Conservation (phyloP, 2,329 filamentous ascomycete genomes). For the Arthrinium phaeospermum region DNA sequence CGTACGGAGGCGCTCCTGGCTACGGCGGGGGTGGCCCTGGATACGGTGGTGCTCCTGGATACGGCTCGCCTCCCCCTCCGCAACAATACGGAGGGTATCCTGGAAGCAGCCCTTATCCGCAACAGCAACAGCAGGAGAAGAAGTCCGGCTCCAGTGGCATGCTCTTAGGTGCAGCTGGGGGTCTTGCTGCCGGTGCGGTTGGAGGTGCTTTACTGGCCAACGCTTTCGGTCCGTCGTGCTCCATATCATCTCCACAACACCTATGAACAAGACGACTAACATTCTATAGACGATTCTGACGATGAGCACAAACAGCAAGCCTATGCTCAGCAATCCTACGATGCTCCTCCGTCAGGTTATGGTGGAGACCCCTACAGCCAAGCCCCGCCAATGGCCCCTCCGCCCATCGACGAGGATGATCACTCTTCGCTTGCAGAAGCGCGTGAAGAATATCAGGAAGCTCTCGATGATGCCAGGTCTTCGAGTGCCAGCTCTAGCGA, state of each 20-base stretch:
- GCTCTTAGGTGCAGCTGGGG: constrained; percentile 61
- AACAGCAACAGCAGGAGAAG: constrained; percentile 39
- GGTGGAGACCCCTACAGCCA: constrained; percentile 22
- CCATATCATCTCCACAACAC: not conserved
- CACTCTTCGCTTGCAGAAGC: constrained; percentile 41
- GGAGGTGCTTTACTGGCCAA: constrained; percentile 64
- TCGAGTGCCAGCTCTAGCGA: constrained; percentile 45
- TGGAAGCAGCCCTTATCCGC: not conserved
- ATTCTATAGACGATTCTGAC: constrained; percentile 35
- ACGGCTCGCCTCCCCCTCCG: constrained; percentile 22
- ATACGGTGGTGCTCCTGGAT: constrained; percentile 17
- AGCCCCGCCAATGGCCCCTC: constrained; percentile 6
- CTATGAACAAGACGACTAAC: not conserved
- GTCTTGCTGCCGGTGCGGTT: constrained; percentile 60
- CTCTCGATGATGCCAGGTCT: constrained; percentile 45
- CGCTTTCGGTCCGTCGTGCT: constrained; percentile 52
- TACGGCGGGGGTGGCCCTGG: constrained; percentile 11
- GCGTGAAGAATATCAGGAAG: constrained; percentile 50
- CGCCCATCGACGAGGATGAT: constrained; percentile 23
- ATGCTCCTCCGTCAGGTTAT: constrained; percentile 26
- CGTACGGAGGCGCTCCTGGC: constrained; percentile 2
- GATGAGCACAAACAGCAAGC: constrained; percentile 30
- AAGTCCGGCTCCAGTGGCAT: constrained; percentile 55
- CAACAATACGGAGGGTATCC: constrained; percentile 28
- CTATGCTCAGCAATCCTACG: constrained; percentile 18